Evolutionary conservation across 1,284 basidiomycete species (phyloP).

Genomic region (Vanrija sp.): DNA sequence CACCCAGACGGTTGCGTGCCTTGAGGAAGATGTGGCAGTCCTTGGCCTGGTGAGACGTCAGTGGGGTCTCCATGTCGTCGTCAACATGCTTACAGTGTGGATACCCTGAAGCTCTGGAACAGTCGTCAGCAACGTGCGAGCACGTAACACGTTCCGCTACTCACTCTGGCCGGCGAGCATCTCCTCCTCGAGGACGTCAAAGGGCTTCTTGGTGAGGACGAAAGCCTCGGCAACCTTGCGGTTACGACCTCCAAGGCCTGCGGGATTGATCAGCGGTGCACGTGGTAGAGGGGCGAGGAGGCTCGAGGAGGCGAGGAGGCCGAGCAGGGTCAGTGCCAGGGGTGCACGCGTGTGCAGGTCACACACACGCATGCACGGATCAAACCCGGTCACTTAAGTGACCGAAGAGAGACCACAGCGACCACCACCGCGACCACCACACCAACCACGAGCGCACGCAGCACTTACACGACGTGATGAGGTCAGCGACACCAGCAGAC

Average conservation of each 20-base stretch:
- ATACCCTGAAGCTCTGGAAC: slow-evolving; percentile 53
- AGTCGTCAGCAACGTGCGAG: no score
- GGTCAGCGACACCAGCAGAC: slow-evolving; percentile 57
- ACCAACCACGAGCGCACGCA: neutral
- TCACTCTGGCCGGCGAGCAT: slow-evolving; percentile 57
- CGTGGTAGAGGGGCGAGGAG: no score
- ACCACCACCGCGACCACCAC: neutral
- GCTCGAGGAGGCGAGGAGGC: no score
- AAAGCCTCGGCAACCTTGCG: slow-evolving; percentile 53
- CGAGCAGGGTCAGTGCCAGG: no score
- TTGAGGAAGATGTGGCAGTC: slow-evolving; percentile 55
- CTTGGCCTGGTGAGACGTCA: slow-evolving; percentile 32
- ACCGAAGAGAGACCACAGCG: neutral
- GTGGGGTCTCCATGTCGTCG: slow-evolving; percentile 1
- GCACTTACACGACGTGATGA: slow-evolving; percentile 56
- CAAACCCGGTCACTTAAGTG: no score
- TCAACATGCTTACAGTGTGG: slow-evolving; percentile 38
- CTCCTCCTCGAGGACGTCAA: slow-evolving; percentile 55
- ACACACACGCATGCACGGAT: no score
- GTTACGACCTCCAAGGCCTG: slow-evolving; percentile 56
- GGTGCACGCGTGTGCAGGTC: no score
- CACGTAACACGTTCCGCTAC: slow-evolving; percentile 10
- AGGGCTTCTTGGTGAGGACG: slow-evolving; percentile 52
- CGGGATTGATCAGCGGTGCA: no score
- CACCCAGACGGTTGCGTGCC: slow-evolving; percentile 51